These are phyloP conservation scores for Lasiodiplodia hormozganensis DNA, from an alignment of 2,329 filamentous ascomycete species.

Conservation along the genomic window DNA sequence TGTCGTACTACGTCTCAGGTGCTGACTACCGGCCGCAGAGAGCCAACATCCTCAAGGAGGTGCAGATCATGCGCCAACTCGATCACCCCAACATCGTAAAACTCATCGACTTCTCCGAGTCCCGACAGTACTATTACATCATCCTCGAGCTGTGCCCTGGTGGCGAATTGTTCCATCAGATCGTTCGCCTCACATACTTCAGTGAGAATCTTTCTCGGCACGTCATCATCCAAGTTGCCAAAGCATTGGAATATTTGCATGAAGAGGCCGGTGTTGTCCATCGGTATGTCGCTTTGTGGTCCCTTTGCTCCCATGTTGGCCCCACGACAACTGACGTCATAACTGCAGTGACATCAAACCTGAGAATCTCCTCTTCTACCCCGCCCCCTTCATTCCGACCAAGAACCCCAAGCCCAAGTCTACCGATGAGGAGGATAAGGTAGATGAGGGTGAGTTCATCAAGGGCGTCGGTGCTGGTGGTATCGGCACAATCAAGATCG, in stretches of 20 bases:
- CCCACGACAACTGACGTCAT: slow-evolving; percentile 46
- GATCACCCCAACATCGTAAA: slow-evolving; percentile 97
- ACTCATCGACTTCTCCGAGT: slow-evolving; percentile 92
- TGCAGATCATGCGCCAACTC: slow-evolving; percentile 96
- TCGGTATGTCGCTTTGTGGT: slow-evolving; percentile 68
- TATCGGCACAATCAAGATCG: slow-evolving; percentile 95
- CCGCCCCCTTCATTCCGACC: slow-evolving; percentile 79
- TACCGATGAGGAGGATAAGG: slow-evolving; percentile 95
- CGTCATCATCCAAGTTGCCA: slow-evolving; percentile 94
- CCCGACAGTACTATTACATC: slow-evolving; percentile 95
- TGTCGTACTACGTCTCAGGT: slow-evolving; percentile 32
- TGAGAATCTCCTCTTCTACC: slow-evolving; percentile 94
- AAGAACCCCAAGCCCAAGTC: slow-evolving; percentile 80
- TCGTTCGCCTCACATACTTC: slow-evolving; percentile 97
- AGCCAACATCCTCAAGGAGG: slow-evolving; percentile 97
- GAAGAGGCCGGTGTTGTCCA: slow-evolving; percentile 96
- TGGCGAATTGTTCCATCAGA: slow-evolving; percentile 97
- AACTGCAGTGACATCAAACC: slow-evolving; percentile 88
- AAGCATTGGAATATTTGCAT: slow-evolving; percentile 91
- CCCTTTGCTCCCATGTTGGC: slow-evolving; percentile 6
- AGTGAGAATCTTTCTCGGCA: slow-evolving; percentile 94
- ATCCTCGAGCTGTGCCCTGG: slow-evolving; percentile 93
- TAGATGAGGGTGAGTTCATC: slow-evolving; percentile 93
- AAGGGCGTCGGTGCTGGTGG: slow-evolving; percentile 82
- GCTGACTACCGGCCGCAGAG: slow-evolving; percentile 67